Percentiles rank a stretch among this genome's conserved stretches.
phyloP scores from a whole-genome alignment of 345 rosid genomes.

The Limnanthes douglasii region DNA sequence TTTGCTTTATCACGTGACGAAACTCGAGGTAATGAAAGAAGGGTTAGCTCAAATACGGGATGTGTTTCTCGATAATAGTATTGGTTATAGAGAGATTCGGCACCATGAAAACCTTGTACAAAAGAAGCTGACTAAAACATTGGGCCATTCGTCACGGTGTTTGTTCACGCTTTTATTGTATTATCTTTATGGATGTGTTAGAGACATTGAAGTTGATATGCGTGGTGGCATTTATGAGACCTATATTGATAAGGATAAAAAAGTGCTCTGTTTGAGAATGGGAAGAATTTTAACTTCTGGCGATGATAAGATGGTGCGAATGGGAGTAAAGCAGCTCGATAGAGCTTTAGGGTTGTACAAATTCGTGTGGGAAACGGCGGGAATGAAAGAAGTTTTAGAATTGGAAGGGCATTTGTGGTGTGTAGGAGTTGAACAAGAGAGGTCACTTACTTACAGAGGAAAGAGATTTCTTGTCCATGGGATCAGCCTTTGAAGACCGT shows the following conservation, averaged over 20 bases:
- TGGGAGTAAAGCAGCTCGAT: conserved; percentile 58
- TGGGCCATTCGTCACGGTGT: conserved; percentile 62
- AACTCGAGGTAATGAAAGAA: conserved; percentile 75
- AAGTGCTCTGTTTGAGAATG: conserved; percentile 25
- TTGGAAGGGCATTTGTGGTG: conserved; percentile 64
- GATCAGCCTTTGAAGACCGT: conserved; percentile 23
- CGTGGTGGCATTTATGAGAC: conserved; percentile 33
- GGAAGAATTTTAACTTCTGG: conserved; percentile 52
- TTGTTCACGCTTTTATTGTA: conserved; percentile 55
- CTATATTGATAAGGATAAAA: conserved; percentile 9
- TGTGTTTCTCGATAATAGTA: conserved; percentile 40
- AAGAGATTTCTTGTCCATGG: conserved; percentile 43
- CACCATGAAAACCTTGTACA: conserved; percentile 53
- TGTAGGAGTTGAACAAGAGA: conserved; percentile 35
- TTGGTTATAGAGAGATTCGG: conserved; percentile 50
- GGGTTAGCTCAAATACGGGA: conserved; percentile 56
- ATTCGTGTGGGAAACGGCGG: conserved; percentile 70
- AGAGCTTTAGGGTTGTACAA: conserved; percentile 42
- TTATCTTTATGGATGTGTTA: conserved; percentile 52
- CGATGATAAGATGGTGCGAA: conserved; percentile 38
- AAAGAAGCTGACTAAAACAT: conserved; percentile 45
- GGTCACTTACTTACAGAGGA: conserved; percentile 27
- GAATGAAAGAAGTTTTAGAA: conserved; percentile 40
- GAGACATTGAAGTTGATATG: conserved; percentile 55
- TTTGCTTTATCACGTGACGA: conserved; percentile 29